Conservation (phyloP, 1,284 basidiomycete species). For the Cystobasidium sp. region DNA sequence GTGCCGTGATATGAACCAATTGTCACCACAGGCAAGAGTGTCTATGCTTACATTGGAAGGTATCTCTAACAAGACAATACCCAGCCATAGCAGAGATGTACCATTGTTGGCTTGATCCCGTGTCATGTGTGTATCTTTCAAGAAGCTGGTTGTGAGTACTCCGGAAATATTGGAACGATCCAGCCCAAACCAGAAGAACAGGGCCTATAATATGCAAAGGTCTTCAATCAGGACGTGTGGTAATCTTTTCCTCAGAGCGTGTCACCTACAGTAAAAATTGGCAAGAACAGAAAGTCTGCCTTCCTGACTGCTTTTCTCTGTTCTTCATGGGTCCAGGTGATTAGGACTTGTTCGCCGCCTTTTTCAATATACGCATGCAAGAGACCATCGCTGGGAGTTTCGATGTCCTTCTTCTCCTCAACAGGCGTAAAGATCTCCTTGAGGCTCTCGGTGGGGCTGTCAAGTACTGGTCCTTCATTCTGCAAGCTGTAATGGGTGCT, state of each 20-base stretch:
- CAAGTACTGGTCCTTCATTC: not conserved
- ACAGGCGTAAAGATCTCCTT: not conserved
- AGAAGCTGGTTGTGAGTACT: constrained; percentile 5
- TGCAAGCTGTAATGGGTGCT: no score
- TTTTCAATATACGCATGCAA: constrained; percentile 1
- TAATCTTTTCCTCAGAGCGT: not conserved
- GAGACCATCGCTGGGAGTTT: not conserved
- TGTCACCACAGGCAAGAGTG: not conserved
- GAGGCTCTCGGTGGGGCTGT: not conserved
- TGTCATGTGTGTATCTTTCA: constrained; percentile 15
- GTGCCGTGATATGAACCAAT: not conserved
- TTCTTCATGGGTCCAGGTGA: constrained; percentile 15
- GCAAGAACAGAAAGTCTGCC: constrained; percentile 21
- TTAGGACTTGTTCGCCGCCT: not conserved
- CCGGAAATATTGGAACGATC: constrained; percentile 6
- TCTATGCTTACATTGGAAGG: constrained; percentile 4
- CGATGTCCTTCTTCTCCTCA: not conserved
- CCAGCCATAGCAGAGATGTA: constrained; percentile 12
- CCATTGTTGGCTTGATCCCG: constrained; percentile 18
- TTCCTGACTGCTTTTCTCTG: constrained; percentile 23
- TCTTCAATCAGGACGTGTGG: not conserved
- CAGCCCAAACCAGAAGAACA: constrained; percentile 7
- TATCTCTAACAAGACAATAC: constrained; percentile 9
- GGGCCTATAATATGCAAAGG: not conserved
- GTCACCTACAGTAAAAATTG: constrained; percentile 1